These are phyloP conservation scores for Colletotrichum higginsianum DNA, from an alignment of 2,329 filamentous ascomycete genomes.

Conservation along the genomic window DNA sequence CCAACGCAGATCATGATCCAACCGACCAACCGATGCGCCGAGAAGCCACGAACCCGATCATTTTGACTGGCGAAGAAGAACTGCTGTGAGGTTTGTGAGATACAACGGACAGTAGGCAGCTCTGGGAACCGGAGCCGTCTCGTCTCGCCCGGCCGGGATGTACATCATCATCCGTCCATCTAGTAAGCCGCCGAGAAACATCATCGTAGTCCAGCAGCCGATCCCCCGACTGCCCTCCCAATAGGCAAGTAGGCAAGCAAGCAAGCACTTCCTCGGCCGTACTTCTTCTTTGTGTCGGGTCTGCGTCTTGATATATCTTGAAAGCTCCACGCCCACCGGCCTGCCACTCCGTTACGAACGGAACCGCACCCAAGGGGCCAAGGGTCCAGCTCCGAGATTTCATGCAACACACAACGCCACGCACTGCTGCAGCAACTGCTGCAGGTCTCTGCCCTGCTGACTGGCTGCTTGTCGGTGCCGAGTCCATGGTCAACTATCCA, in stretches of 20 bases:
- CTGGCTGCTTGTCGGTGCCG: not conserved
- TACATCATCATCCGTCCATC: not conserved
- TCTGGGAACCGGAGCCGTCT: not conserved
- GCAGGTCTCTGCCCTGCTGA: not conserved
- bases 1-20: conserved; percentile 1
- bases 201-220: conserved; percentile 4
- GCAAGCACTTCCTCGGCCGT: conserved; percentile 7
- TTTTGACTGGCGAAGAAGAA: not conserved
- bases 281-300: conserved; percentile 24
- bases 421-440: not conserved
- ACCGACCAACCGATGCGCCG: conserved; percentile 3
- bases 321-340: conserved; percentile 5
- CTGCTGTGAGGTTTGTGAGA: not conserved
- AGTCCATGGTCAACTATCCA: conserved; percentile 23
- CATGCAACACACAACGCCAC: conserved; percentile 12
- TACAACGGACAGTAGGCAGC: not conserved
- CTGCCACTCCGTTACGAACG: not conserved
- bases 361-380: conserved; percentile 11
- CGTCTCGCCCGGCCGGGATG: not conserved
- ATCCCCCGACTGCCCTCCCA: not conserved
- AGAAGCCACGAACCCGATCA: not conserved
- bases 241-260: not conserved
- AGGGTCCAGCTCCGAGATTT: conserved; percentile 18
- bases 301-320: conserved; percentile 16
- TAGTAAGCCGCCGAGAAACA: conserved; percentile 10